phyloP scores from a whole-genome alignment of 2,329 filamentous ascomycete species.

The Xylariaceae sp. region DNA sequence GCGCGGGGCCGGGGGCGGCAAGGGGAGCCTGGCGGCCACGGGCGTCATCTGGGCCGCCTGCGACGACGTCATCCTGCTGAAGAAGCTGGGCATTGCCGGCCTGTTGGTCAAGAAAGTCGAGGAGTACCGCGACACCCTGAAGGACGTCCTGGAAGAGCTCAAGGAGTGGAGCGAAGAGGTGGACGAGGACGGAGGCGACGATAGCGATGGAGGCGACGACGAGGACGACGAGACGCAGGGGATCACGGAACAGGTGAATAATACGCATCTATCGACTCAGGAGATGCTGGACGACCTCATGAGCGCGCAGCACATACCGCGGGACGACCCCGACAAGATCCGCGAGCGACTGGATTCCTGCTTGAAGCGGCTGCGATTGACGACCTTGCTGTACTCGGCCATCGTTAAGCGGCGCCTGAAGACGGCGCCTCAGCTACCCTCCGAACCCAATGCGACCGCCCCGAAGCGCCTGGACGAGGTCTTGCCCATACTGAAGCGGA shows the following conservation, averaged over 20 bases:
- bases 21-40: slow-evolving; percentile 55
- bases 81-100: slow-evolving; percentile 59
- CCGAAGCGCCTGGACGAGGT: slow-evolving; percentile 46
- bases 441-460: slow-evolving; percentile 22
- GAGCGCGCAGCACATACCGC: slow-evolving; percentile 54
- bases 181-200: slow-evolving; percentile 51
- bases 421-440: slow-evolving; percentile 40
- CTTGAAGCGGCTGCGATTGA: slow-evolving; percentile 58
- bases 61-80: slow-evolving; percentile 60
- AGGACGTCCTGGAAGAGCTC: slow-evolving; percentile 78
- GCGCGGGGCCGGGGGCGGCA: slow-evolving; percentile 33
- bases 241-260: slow-evolving; percentile 22
- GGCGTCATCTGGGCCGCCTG: slow-evolving; percentile 80
- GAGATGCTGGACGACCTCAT: slow-evolving; percentile 63
- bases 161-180: slow-evolving; percentile 80
- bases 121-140: slow-evolving; percentile 65
- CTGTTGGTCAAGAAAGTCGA: slow-evolving; percentile 65
- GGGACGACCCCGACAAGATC: slow-evolving; percentile 55
- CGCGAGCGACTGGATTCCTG: slow-evolving; percentile 57
- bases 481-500: slow-evolving; percentile 44
- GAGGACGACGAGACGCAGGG: slow-evolving; percentile 36
- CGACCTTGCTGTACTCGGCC: slow-evolving; percentile 61
- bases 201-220: slow-evolving; percentile 39
- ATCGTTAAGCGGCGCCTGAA: slow-evolving; percentile 63
- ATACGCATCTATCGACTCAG: slow-evolving; percentile 36